These are phyloP conservation scores for Yamadazyma sp. DNA, from an alignment of 805 yeast species.

Conservation along the genomic window DNA sequence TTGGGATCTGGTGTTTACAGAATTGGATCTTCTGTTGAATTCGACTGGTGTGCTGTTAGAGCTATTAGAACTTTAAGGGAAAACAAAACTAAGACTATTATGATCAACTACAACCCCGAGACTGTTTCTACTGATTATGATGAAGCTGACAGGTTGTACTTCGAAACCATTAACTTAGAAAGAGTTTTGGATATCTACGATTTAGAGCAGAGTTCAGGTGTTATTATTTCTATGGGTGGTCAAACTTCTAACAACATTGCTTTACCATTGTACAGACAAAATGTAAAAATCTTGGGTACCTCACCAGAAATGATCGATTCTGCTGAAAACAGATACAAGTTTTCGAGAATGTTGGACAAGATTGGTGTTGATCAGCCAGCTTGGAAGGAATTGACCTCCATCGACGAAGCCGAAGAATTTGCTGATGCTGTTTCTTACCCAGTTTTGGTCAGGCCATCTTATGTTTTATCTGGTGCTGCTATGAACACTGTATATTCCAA, in stretches of 20 bases:
- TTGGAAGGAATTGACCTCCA: constrained; percentile 95
- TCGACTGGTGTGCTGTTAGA: constrained; percentile 99
- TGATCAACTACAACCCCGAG: constrained; percentile 98
- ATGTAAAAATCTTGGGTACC: constrained; percentile 93
- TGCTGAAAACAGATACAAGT: constrained; percentile 97
- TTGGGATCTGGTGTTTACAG: constrained; percentile 98
- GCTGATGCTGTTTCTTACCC: constrained; percentile 92
- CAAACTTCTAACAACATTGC: constrained; percentile 98
- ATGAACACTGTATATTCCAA: constrained; percentile 94
- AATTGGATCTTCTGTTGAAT: constrained; percentile 98
- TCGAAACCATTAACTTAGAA: constrained; percentile 92
- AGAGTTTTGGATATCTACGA: constrained; percentile 94
- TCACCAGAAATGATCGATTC: constrained; percentile 98
- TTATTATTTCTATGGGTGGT: constrained; percentile 97
- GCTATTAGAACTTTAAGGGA: constrained; percentile 92
- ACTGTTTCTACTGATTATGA: constrained; percentile 98
- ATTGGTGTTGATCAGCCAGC: constrained; percentile 99
- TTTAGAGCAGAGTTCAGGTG: constrained; percentile 86
- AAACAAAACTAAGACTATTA: constrained; percentile 74
- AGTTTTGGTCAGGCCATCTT: constrained; percentile 95
- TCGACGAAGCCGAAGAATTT: constrained; percentile 87
- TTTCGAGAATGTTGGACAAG: constrained; percentile 93
- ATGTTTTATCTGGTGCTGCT: constrained; percentile 97
- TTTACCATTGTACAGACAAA: constrained; percentile 85
- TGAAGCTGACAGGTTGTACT: constrained; percentile 95